These are phyloP conservation scores for Ophiocytium majus DNA, from an alignment of 352 stramenopile genomes.

Conservation along the genomic window DNA sequence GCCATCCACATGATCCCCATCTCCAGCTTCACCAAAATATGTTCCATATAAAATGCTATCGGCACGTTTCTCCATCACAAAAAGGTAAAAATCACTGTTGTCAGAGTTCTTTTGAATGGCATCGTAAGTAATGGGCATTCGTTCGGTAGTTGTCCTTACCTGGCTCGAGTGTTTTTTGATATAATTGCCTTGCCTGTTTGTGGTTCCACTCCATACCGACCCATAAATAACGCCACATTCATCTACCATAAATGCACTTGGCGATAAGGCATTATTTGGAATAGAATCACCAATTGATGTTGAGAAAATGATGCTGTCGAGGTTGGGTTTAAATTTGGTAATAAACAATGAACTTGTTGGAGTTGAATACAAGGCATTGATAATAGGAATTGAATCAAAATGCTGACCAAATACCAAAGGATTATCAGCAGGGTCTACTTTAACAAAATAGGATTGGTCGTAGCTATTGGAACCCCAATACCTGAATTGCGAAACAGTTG, in stretches of 20 bases:
- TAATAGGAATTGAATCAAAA: background rate
- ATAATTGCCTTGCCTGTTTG: too few species aligned
- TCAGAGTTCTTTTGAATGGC: background rate
- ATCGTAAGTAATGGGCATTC: background rate
- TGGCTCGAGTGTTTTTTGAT: too few species aligned
- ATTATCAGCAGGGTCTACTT: background rate
- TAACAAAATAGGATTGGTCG: conserved; percentile 3
- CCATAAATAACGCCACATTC: conserved; percentile 9
- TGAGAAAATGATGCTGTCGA: background rate
- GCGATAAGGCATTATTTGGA: background rate
- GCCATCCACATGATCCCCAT: background rate
- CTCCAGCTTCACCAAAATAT: background rate
- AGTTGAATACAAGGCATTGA: background rate
- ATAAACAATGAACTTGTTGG: background rate
- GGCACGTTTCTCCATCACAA: background rate
- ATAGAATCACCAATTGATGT: background rate
- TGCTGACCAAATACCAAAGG: background rate
- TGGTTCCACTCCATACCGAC: background rate
- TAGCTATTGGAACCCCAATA: background rate
- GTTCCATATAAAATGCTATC: background rate
- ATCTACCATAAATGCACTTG: background rate
- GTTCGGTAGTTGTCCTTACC: too few species aligned
- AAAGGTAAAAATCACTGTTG: background rate
- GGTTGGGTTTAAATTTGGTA: conserved; percentile 1
- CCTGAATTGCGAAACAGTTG: background rate